Percentiles rank a stretch among this genome's conserved stretches.
These are phyloP conservation scores for Russula brevipes DNA, from an alignment of 768 basidiomycete species.

Conservation along the genomic window DNA sequence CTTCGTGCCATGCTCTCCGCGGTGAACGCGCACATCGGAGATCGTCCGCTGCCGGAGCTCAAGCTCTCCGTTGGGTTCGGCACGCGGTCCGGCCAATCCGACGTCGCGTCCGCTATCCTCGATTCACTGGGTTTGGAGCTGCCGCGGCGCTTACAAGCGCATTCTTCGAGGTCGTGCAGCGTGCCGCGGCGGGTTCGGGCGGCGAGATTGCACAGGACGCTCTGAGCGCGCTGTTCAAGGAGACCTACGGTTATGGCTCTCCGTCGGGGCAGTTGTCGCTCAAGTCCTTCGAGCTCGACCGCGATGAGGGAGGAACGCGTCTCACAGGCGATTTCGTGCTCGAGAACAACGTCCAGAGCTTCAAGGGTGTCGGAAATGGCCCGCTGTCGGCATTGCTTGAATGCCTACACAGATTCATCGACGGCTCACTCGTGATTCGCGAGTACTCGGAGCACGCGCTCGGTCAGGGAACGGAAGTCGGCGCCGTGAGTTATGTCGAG, in stretches of 20 bases:
- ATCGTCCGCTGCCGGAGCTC: conserved; percentile 66
- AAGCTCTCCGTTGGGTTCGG: conserved; percentile 73
- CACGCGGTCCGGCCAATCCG: conserved; percentile 60
- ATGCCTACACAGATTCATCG: conserved; percentile 65
- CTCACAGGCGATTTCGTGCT: conserved; percentile 64
- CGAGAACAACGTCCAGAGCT: conserved; percentile 50
- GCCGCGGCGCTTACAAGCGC: too few relatives aligned
- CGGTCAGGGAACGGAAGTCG: conserved; percentile 85
- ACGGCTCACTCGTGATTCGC: conserved; percentile 67
- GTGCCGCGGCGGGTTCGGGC: too few relatives aligned
- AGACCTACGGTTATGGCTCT: conserved; percentile 58
- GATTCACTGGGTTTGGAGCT: too few relatives aligned
- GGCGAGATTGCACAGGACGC: too few relatives aligned
- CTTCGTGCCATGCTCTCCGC: conserved; percentile 88
- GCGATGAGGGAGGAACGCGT: conserved; percentile 47
- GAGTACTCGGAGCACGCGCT: conserved; percentile 96
- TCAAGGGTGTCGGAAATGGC: conserved; percentile 86
- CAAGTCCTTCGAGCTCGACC: conserved; percentile 59
- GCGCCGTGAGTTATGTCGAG: conserved; percentile 93
- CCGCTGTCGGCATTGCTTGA: conserved; percentile 82
- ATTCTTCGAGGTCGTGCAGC: too few relatives aligned
- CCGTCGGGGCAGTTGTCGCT: conserved; percentile 42
- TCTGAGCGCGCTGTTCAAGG: conserved; percentile 60
- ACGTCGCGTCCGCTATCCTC: conserved; percentile 74
- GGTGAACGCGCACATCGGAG: conserved; percentile 73